Percentiles rank a stretch among this genome's conserved stretches.
Conservation (phyloP, 805 yeast species). For the Tetrapisispora nanseiensis region DNA sequence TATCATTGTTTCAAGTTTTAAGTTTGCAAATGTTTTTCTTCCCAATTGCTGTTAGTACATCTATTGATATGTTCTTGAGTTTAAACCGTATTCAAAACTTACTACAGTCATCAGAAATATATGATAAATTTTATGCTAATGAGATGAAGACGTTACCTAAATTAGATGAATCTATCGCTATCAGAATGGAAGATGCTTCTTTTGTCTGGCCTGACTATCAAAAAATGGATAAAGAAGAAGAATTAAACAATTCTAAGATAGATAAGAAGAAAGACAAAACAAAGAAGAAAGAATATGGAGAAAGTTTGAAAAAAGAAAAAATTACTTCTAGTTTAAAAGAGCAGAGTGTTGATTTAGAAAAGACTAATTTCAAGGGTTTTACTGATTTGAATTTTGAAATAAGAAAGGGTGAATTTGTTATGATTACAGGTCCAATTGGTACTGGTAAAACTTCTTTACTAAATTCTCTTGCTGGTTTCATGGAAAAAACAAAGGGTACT, state of each 20-base stretch:
- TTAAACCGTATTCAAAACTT: slow-evolving; percentile 46
- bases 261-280: slow-evolving; percentile 12
- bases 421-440: slow-evolving; percentile 57
- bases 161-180: slow-evolving; percentile 32
- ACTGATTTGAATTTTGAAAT: slow-evolving; percentile 44
- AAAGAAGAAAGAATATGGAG: not conserved
- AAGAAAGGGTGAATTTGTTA: slow-evolving; percentile 58
- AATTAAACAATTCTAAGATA: slow-evolving; percentile 18
- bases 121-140: slow-evolving; percentile 12
- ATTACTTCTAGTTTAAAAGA: not conserved
- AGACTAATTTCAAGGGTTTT: slow-evolving; percentile 35
- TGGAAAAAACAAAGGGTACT: slow-evolving; percentile 46
- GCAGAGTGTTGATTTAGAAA: slow-evolving; percentile 12
- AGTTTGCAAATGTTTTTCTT: slow-evolving; percentile 55
- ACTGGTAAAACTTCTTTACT: slow-evolving; percentile 72
- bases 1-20: slow-evolving; percentile 55
- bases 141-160: slow-evolving; percentile 12
- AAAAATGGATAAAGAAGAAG: slow-evolving; percentile 24
- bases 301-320: slow-evolving; percentile 1
- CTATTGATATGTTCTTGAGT: slow-evolving; percentile 59
- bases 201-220: slow-evolving; percentile 60
- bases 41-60: slow-evolving; percentile 61
- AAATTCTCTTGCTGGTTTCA: slow-evolving; percentile 61
- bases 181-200: slow-evolving; percentile 41
- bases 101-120: slow-evolving; percentile 36